Percentiles rank a stretch among this genome's conserved stretches.
phyloP scores from a whole-genome alignment of 2,329 filamentous ascomycete genomes.

The Dryadomyces quercus-mongolicae region DNA sequence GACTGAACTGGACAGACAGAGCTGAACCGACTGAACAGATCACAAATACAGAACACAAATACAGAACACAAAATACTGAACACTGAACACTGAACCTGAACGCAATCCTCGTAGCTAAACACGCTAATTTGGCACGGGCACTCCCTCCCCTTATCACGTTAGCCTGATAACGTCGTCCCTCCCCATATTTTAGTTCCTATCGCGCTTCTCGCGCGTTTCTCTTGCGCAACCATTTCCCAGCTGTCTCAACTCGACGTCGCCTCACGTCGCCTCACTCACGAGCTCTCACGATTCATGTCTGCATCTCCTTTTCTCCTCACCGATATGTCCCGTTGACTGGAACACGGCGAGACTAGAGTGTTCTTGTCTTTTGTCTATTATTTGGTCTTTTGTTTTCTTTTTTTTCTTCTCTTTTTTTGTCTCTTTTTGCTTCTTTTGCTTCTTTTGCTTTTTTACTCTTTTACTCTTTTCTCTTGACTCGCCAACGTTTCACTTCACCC shows the following conservation, averaged over 20 bases:
- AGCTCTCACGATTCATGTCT: no score
- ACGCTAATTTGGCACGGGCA: background rate
- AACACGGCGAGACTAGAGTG: no score
- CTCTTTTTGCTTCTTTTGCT: background rate
- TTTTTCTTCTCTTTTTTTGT: background rate
- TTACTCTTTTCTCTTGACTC: background rate
- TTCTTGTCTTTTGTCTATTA: no score
- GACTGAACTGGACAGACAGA: no score
- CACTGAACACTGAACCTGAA: no score
- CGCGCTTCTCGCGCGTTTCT: slow-evolving; percentile 1
- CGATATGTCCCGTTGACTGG: no score
- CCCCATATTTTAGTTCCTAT: background rate
- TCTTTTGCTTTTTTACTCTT: background rate
- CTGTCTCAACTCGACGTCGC: background rate
- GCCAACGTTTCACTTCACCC: background rate
- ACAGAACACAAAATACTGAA: no score
- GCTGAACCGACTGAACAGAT: no score
- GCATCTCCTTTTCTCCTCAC: no score
- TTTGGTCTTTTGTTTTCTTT: background rate
- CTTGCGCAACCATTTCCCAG: background rate
- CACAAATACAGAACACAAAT: no score
- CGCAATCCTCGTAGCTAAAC: no score
- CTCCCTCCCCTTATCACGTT: background rate
- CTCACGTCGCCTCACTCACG: no score
- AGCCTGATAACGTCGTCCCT: background rate